A percentile compares a stretch with the other conserved stretches of the same genome.
phyloP scores from a whole-genome alignment of 768 basidiomycete genomes.

The Boletus fagicola region DNA sequence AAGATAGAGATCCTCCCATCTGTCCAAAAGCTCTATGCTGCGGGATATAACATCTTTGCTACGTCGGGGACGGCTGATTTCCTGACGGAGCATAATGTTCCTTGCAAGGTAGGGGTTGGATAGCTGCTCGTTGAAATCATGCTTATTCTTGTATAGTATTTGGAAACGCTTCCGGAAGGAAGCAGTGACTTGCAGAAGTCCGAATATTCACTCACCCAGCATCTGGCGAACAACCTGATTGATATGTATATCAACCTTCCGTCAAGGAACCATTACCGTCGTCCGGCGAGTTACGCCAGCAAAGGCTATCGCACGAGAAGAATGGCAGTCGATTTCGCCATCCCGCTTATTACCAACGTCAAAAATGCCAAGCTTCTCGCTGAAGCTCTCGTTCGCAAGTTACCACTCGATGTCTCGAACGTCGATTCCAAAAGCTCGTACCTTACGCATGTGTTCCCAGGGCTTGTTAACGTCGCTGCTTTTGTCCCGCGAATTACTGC shows the following conservation, averaged over 20 bases:
- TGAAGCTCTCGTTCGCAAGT: conserved; percentile 85
- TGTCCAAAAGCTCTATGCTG: conserved; percentile 89
- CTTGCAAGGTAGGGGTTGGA: conserved; percentile 72
- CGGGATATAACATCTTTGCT: conserved; percentile 95
- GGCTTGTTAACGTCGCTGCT: conserved; percentile 82
- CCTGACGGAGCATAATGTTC: conserved; percentile 92
- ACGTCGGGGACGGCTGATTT: conserved; percentile 98
- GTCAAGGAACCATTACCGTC: conserved; percentile 95
- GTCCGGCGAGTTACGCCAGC: conserved; percentile 95
- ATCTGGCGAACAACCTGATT: conserved; percentile 94
- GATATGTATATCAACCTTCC: conserved; percentile 99
- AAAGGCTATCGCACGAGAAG: conserved; percentile 96
- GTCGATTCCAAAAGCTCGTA: conserved; percentile 96
- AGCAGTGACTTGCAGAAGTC: conserved; percentile 83
- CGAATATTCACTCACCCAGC: conserved; percentile 96
- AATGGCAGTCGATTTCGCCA: conserved; percentile 98
- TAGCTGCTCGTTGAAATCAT: neutral
- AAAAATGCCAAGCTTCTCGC: conserved; percentile 97
- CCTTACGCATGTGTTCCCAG: conserved; percentile 86
- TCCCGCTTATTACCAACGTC: conserved; percentile 96
- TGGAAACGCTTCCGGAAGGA: conserved; percentile 81
- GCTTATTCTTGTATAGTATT: conserved; percentile 53
- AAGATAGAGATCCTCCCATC: conserved; percentile 95
- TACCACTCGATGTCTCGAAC: conserved; percentile 86
- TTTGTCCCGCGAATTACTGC: conserved; percentile 73